Base-by-base conservation (phyloP, 2,329 filamentous ascomycete species). In the Botrytis cinerea region DNA sequence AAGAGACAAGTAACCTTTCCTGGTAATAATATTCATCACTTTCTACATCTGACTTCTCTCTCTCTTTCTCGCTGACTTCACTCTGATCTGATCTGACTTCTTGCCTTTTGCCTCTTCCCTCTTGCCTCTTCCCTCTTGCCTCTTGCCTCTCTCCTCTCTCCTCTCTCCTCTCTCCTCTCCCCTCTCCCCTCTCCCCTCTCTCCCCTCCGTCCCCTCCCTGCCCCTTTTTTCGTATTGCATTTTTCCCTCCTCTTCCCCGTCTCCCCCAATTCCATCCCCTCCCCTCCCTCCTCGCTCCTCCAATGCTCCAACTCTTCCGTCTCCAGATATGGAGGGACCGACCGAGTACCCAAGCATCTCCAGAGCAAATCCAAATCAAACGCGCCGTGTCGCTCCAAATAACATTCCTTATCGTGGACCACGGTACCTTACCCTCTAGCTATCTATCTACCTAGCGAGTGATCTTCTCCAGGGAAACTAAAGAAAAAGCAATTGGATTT, bases 391-490 rank as follows among this genome's bases (percentile, higher is more conserved):
- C 59, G n/a, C 59, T 25, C 38, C 4, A 32, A 28, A 45, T 45
- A 1, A 18, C 20, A 45, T 63, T 43, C n/a, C 61, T 45, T 63
- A 63, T 63, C 61, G 38, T 45, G 51, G 18, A 54, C 12, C 48
- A 54, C 28, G 51, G n/a, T 28, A 28, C 45, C 45, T 20, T 46
- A 46, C 45, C 45, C 18, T 46, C 7, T 1, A 18, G 16, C 45
- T 46, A 46, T 46, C 45, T 38, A 25, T 40, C 22, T 62, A 9
- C 22, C 35, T 45, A 63, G 61, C 38, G 25, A 63, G 28, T 63
- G 61, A 63, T 63, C 61, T 63, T 63, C 61, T 43, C 14, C 61
- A 28, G 61, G 38, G 38, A 45, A 45, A 63, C 25, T n/a, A 63
- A 10, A 63, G 16, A 20, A 63, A 45, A 63, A 46, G 61, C 40